Conservation (phyloP, 768 basidiomycete species). For the Tephrocybe sp. region DNA sequence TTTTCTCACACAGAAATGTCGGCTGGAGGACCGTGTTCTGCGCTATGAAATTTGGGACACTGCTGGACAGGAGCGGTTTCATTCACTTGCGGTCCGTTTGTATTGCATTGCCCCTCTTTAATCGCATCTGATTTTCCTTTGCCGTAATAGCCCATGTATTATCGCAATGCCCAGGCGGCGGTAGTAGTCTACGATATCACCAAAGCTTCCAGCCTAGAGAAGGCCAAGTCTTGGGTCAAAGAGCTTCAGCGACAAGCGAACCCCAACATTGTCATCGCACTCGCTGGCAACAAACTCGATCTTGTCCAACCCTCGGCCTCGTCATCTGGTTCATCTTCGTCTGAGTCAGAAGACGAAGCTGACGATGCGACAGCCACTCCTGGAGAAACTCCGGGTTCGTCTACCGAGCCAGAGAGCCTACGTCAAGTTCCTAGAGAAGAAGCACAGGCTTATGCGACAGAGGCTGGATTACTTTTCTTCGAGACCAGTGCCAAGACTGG, state of each 20-base stretch:
- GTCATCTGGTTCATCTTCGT: slow-evolving; percentile 45
- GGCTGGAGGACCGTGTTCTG: slow-evolving; percentile 89
- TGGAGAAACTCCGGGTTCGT: slow-evolving; percentile 60
- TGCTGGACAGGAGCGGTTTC: slow-evolving; percentile 95
- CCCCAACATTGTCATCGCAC: slow-evolving; percentile 97
- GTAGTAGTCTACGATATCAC: slow-evolving; percentile 99
- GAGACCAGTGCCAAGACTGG: slow-evolving; percentile 98
- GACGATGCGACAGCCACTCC: slow-evolving; percentile 92
- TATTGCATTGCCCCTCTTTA: slow-evolving; percentile 6
- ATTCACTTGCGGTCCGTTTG: slow-evolving; percentile 83
- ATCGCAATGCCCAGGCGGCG: slow-evolving; percentile 96
- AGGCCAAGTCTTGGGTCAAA: slow-evolving; percentile 99
- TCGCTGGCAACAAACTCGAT: slow-evolving; percentile 97
- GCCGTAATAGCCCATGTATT: slow-evolving; percentile 86
- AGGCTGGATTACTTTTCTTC: slow-evolving; percentile 93
- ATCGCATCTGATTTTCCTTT: slow-evolving; percentile 14
- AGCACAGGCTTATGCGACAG: slow-evolving; percentile 94
- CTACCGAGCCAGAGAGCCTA: slow-evolving; percentile 65
- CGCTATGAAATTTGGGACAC: slow-evolving; percentile 99
- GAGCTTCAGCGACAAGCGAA: slow-evolving; percentile 98
- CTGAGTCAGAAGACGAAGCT: slow-evolving; percentile 85
- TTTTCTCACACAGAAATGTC: slow-evolving; percentile 93
- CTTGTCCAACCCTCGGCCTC: slow-evolving; percentile 70
- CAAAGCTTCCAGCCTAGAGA: slow-evolving; percentile 93
- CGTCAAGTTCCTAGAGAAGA: slow-evolving; percentile 94